A percentile compares a stretch with the other conserved stretches of the same genome.
Conservation (phyloP, 192 early-diverging fungal species). For the Umbelopsis isabellina region DNA sequence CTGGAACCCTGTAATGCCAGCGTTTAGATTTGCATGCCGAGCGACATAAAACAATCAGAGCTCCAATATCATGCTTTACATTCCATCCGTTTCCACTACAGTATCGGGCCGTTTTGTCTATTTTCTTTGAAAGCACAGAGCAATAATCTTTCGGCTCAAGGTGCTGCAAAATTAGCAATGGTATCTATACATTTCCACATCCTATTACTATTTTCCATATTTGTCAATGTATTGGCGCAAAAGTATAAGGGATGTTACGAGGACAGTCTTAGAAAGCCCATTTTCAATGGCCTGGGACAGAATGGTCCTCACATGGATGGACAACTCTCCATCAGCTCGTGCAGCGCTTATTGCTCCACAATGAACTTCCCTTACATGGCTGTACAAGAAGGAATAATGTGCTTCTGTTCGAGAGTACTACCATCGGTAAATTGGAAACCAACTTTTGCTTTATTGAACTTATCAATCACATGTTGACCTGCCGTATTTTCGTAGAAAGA, state of each 20-base stretch:
- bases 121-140: too few relatives aligned
- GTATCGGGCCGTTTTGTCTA: too few relatives aligned
- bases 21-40: too few relatives aligned
- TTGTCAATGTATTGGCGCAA: background rate
- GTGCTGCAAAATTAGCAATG: background rate
- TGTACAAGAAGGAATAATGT: background rate
- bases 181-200: background rate
- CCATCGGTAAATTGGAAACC: background rate
- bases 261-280: conserved; percentile 7
- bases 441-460: background rate
- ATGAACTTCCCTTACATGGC: background rate
- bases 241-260: background rate
- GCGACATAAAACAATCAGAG: too few relatives aligned
- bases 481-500: background rate
- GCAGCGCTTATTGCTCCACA: background rate
- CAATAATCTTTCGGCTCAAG: background rate
- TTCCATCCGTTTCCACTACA: too few relatives aligned
- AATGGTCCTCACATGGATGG: background rate
- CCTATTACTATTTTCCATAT: background rate
- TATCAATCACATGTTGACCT: background rate
- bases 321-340: background rate
- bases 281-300: conserved; percentile 1
- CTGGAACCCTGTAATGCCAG: too few relatives aligned
- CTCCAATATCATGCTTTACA: too few relatives aligned
- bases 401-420: background rate